Percentiles rank a stretch among this genome's conserved stretches.
phyloP scores from a whole-genome alignment of 169 alveolate genomes.

The Eimeria maxima region DNA sequence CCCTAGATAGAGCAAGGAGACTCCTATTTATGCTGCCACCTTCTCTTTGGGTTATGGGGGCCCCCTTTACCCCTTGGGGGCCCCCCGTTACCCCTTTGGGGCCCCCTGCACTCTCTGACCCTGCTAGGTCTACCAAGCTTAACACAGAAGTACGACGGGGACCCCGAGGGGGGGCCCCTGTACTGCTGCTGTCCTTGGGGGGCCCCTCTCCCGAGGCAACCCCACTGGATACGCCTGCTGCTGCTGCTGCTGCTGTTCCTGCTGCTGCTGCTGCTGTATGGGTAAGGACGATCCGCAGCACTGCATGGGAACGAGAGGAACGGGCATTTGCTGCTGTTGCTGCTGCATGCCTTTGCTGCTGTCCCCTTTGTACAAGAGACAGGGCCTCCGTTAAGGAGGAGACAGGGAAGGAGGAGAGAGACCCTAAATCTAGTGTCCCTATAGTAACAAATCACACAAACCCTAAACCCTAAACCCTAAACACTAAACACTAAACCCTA shows the following conservation, averaged over 20 bases:
- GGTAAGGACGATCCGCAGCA: constrained; percentile 88
- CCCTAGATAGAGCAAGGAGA: constrained; percentile 78
- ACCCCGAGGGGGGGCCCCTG: constrained; percentile 1
- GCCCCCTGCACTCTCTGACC: constrained; percentile 90
- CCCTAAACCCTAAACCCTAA: constrained; percentile 15
- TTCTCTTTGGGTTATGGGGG: constrained; percentile 6
- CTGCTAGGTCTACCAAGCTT: constrained; percentile 95
- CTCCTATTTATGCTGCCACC: constrained; percentile 82
- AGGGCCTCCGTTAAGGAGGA: constrained; percentile 29
- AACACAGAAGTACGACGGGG: constrained; percentile 83
- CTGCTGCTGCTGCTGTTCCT: constrained; percentile 33
- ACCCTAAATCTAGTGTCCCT: constrained; percentile 45
- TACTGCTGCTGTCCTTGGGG: not conserved
- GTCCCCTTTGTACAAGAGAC: constrained; percentile 22
- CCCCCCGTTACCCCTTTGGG: not conserved
- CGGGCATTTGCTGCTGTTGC: constrained; percentile 54
- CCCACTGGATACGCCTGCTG: not conserved
- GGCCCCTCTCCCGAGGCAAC: not conserved
- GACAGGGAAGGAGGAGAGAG: not conserved
- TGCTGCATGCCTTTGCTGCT: constrained; percentile 7
- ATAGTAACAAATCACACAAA: not conserved
- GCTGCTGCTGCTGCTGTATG: constrained; percentile 27
- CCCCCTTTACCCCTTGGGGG: not conserved
- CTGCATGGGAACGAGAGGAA: constrained; percentile 90
- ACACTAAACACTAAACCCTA: not conserved